Percentiles rank a stretch among this genome's conserved stretches.
phyloP scores from a whole-genome alignment of 140 eudicot genomes.

The Stevia rebaudiana region DNA sequence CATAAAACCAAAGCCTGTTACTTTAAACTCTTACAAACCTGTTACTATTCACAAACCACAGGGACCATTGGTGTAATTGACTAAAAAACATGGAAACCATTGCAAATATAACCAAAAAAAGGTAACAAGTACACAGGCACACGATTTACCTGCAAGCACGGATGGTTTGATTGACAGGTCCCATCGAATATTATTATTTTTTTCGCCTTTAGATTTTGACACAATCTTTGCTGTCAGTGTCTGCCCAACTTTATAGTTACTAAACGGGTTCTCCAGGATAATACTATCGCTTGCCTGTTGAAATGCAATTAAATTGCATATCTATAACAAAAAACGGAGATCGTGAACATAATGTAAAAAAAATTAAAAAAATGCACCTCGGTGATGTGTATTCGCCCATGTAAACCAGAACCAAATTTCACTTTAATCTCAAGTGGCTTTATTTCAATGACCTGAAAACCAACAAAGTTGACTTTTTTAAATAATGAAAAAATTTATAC shows the following conservation, averaged over 20 bases:
- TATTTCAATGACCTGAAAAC: conserved; percentile 65
- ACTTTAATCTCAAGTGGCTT: conserved; percentile 75
- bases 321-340: neutral
- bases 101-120: conserved; percentile 4
- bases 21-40: too few relatives aligned
- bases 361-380: conserved; percentile 42
- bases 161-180: conserved; percentile 79
- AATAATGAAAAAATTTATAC: neutral
- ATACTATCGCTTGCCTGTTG: conserved; percentile 57
- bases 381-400: conserved; percentile 86
- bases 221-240: conserved; percentile 69
- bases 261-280: conserved; percentile 50
- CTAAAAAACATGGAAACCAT: neutral
- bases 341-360: neutral
- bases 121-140: neutral
- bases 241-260: conserved; percentile 64
- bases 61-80: too few relatives aligned
- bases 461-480: conserved; percentile 8
- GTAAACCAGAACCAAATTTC: conserved; percentile 76
- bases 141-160: conserved; percentile 53
- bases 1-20: too few relatives aligned
- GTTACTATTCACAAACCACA: too few relatives aligned
- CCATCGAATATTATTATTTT: conserved; percentile 43
- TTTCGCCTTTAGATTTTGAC: conserved; percentile 48
- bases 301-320: conserved; percentile 16